A percentile compares a stretch with the other conserved stretches of the same genome.
These are phyloP conservation scores for Phaeodactylum tricornutum DNA, from an alignment of 108 stramenopile genomes.

Conservation along the genomic window DNA sequence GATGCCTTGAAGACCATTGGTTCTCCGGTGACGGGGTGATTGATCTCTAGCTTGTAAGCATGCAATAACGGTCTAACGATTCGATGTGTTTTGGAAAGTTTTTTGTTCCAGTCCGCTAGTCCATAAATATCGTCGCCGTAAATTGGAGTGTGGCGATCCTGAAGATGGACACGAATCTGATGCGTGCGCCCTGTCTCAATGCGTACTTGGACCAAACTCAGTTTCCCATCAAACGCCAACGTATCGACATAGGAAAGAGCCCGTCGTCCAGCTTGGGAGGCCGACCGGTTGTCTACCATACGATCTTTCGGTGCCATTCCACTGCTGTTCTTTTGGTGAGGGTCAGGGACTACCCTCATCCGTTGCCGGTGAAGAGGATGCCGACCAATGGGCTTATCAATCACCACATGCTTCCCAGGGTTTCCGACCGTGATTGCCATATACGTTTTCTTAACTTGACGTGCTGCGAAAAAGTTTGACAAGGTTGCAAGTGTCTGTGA, in stretches of 20 bases:
- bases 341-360: constrained; percentile 88
- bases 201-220: constrained; percentile 71
- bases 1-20: constrained; percentile 71
- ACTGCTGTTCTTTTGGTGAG: constrained; percentile 24
- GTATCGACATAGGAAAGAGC: constrained; percentile 79
- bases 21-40: constrained; percentile 85
- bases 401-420: constrained; percentile 64
- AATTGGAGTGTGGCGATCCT: constrained; percentile 90
- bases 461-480: constrained; percentile 74
- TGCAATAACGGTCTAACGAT: constrained; percentile 85
- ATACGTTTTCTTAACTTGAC: constrained; percentile 82
- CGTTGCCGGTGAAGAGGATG: constrained; percentile 86
- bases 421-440: constrained; percentile 84
- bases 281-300: constrained; percentile 1
- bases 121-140: constrained; percentile 95
- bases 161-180: constrained; percentile 85
- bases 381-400: constrained; percentile 91
- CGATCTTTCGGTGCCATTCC: constrained; percentile 23
- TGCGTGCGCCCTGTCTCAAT: constrained; percentile 95
- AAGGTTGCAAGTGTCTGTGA: constrained; percentile 56
- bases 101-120: constrained; percentile 82
- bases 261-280: constrained; percentile 48
- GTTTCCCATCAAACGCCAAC: constrained; percentile 84
- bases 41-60: constrained; percentile 71
- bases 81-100: constrained; percentile 51